Evolutionary conservation across 192 early-diverging fungal species (phyloP).

Genomic region (Spizellomyces sp.): DNA sequence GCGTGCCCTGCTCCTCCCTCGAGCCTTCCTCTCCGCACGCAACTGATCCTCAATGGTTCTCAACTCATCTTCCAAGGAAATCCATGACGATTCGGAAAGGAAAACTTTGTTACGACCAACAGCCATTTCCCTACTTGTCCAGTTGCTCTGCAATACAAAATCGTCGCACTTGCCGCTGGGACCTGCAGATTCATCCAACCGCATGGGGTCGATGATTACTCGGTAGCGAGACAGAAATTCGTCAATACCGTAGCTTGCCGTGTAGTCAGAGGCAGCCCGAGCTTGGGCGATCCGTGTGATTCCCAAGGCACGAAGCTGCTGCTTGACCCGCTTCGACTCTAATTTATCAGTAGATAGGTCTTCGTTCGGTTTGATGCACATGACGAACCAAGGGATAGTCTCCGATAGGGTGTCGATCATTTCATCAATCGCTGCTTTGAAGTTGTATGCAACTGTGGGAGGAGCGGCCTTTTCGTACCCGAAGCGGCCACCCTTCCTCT

Average conservation of each 20-base stretch:
- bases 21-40: conserved; percentile 36
- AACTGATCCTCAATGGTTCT: conserved; percentile 43
- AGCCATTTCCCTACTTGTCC: conserved; percentile 45
- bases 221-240: conserved; percentile 76
- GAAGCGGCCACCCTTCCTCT: conserved; percentile 41
- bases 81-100: conserved; percentile 46
- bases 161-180: conserved; percentile 37
- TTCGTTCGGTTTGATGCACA: conserved; percentile 79
- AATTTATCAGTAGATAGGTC: conserved; percentile 46
- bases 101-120: conserved; percentile 46
- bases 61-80: conserved; percentile 47
- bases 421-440: conserved; percentile 73
- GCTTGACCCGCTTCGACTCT: conserved; percentile 64
- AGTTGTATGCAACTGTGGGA: conserved; percentile 42
- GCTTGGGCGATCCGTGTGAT: conserved; percentile 72
- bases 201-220: conserved; percentile 52
- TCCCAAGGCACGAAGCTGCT: conserved; percentile 70
- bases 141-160: conserved; percentile 36
- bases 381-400: conserved; percentile 79
- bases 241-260: conserved; percentile 65
- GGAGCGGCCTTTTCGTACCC: conserved; percentile 31
- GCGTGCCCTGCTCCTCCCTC: conserved; percentile 6
- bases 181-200: conserved; percentile 34
- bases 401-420: conserved; percentile 75
- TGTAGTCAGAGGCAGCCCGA: conserved; percentile 71